A percentile compares a stretch with the other conserved stretches of the same genome.
phyloP scores from a whole-genome alignment of 257 asterid genomes.

The Nicotiana otophora region DNA sequence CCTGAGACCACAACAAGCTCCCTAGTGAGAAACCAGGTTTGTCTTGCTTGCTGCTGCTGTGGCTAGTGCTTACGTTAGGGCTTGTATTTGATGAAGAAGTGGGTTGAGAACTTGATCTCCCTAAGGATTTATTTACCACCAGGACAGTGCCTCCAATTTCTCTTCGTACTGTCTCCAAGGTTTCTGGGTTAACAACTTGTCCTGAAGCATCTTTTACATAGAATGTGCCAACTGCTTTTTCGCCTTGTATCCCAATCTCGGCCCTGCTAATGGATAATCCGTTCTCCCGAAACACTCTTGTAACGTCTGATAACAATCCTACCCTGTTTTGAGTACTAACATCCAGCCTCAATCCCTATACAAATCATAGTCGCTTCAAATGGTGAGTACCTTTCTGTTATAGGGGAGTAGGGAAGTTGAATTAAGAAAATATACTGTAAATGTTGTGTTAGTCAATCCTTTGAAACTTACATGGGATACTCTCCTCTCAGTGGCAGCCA shows the following conservation, averaged over 20 bases:
- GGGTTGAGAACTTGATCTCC: slow-evolving; percentile 7
- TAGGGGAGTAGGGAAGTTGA: not conserved
- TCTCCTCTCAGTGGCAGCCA: slow-evolving; percentile 84
- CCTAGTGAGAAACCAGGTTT: slow-evolving; percentile 50
- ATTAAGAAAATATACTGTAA: not conserved
- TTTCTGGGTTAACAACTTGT: slow-evolving; percentile 34
- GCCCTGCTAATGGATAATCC: slow-evolving; percentile 70
- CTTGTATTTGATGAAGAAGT: slow-evolving; percentile 7
- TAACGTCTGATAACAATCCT: slow-evolving; percentile 65
- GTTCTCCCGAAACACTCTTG: slow-evolving; percentile 69
- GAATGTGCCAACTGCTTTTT: slow-evolving; percentile 71
- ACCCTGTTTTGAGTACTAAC: slow-evolving; percentile 48
- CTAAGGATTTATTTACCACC: slow-evolving; percentile 26
- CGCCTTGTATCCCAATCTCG: slow-evolving; percentile 60
- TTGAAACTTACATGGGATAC: slow-evolving; percentile 48
- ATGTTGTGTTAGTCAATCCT: not conserved
- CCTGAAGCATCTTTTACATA: slow-evolving; percentile 69
- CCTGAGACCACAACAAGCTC: slow-evolving; percentile 68
- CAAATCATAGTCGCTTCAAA: not conserved
- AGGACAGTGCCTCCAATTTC: slow-evolving; percentile 51
- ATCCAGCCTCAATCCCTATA: slow-evolving; percentile 65
- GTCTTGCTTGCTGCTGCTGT: slow-evolving; percentile 18
- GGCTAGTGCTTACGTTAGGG: slow-evolving; percentile 21
- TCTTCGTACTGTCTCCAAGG: slow-evolving; percentile 46
- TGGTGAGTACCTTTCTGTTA: not conserved